phyloP scores from a whole-genome alignment of 495 filamentous ascomycete genomes.

The Penicillium macrosclerotiorum region DNA sequence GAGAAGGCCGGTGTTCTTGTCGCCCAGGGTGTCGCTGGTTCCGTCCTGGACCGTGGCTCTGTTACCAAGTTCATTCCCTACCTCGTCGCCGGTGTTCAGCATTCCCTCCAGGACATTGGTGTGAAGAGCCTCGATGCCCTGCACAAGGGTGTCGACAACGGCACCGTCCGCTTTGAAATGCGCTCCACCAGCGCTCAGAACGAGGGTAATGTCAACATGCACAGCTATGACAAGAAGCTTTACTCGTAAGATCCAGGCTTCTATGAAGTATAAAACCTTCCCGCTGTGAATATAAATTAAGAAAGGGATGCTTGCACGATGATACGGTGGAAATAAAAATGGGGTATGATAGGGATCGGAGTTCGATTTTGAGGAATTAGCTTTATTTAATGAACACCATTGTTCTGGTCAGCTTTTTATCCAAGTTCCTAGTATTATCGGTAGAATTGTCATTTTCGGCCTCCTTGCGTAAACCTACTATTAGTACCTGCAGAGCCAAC shows the following conservation, averaged over 20 bases:
- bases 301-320: slow-evolving; percentile 26
- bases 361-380: slow-evolving; percentile 33
- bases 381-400: slow-evolving; percentile 24
- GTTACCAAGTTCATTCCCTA: slow-evolving; percentile 95
- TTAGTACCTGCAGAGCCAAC: not conserved
- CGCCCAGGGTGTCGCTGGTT: slow-evolving; percentile 91
- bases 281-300: slow-evolving; percentile 26
- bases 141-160: slow-evolving; percentile 70
- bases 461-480: not conserved
- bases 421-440: no score
- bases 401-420: slow-evolving; percentile 2
- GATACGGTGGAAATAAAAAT: slow-evolving; percentile 37
- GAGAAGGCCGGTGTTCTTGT: slow-evolving; percentile 93
- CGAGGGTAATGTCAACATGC: slow-evolving; percentile 95
- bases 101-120: slow-evolving; percentile 95
- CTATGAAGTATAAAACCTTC: slow-evolving; percentile 16
- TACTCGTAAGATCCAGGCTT: slow-evolving; percentile 64
- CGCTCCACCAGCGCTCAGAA: slow-evolving; percentile 90
- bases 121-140: slow-evolving; percentile 72
- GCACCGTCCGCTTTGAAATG: slow-evolving; percentile 87
- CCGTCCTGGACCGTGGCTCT: slow-evolving; percentile 71
- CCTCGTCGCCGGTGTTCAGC: slow-evolving; percentile 90
- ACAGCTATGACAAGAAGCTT: slow-evolving; percentile 99
- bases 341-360: slow-evolving; percentile 30
- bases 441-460: not conserved